These are phyloP conservation scores for Beauveria sp. DNA, from an alignment of 2,329 filamentous ascomycete species.

Conservation along the genomic window DNA sequence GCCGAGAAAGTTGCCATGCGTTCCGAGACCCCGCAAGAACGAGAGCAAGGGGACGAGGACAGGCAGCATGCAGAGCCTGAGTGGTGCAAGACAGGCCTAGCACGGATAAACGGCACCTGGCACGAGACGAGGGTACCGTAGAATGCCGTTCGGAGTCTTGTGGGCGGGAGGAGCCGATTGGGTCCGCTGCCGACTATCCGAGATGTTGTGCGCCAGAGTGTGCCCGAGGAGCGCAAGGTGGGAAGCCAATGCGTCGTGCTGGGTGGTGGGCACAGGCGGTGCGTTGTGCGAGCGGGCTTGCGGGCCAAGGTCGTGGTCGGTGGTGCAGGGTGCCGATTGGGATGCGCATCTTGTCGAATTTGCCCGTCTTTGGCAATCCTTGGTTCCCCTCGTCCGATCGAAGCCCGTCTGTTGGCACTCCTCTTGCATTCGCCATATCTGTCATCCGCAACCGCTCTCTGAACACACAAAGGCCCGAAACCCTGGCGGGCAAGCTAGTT, in stretches of 20 bases:
- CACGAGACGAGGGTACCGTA: neutral
- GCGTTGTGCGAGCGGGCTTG: neutral
- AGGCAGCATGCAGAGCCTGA: neutral
- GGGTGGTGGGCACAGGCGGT: neutral
- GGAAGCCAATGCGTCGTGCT: conserved; percentile 1
- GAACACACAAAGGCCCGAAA: neutral
- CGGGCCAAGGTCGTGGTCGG: neutral
- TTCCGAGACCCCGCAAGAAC: conserved; percentile 8
- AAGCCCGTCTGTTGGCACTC: neutral
- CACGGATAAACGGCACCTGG: conserved; percentile 12
- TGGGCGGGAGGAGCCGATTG: conserved; percentile 13
- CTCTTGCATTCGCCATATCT: neutral
- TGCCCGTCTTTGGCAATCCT: neutral
- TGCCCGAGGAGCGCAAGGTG: neutral
- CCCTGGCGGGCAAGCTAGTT: neutral
- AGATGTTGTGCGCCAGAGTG: conserved; percentile 9
- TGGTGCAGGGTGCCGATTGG: no score
- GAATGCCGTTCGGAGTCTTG: conserved; percentile 11
- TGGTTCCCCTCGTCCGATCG: neutral
- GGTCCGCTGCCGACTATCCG: conserved; percentile 12
- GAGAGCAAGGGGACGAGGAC: conserved; percentile 2
- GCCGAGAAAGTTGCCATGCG: conserved; percentile 1
- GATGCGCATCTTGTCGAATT: neutral
- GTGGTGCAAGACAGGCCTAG: conserved; percentile 7
- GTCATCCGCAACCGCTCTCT: neutral